Base-by-base conservation (phyloP, 2,329 filamentous ascomycete genomes). In the Pseudogymnoascus pannorum region DNA sequence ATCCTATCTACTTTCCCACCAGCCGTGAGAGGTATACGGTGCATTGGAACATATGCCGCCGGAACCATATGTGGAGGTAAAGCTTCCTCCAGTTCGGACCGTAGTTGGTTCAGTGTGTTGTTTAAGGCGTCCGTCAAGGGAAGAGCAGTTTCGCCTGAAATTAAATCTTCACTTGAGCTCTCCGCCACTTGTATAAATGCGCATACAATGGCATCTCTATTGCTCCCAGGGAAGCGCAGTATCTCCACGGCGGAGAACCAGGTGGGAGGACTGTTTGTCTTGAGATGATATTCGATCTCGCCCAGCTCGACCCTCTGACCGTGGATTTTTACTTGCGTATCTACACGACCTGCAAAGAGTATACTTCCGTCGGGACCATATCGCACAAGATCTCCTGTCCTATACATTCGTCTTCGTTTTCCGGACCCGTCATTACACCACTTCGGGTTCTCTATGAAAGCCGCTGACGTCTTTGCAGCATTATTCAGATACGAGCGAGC, bases 401-500 rank as follows among this genome's bases (percentile, higher is more conserved):
- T 77, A 66, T 87, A 87, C 18, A 87, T 75, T 35, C 58, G 60
- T 11, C 63, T 36, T 26, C 20, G 12, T 7, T 8, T 26, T 35
- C 22, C 31, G 16, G 11, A 18, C 8, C 16, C 33, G 31, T 31
- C 24, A 14, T 35, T 31, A 68, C 48, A 65, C 14, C 60, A 57
- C 14, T 48, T 36, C 1, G 63, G 64, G 18, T 63, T 38, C 8
- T 18, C 73, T 48, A 87, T 78, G 63, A 87, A 87, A 0, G 77
- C 78, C 24, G 78, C 76, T 1, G 75, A 76, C 0, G 84, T 86
- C 72, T 83, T 84, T 54, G 77, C 76, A 0, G 76, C 75, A 60
- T 85, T 80, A 57, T 79, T 79, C 20, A 85, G 73, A 63, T 87
- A 87, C 24, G 83, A 83, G 24, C 81, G 74, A 7, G 82, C 84